Base-by-base conservation (phyloP, 2,329 filamentous ascomycete genomes). In the Penicillium sp. region DNA sequence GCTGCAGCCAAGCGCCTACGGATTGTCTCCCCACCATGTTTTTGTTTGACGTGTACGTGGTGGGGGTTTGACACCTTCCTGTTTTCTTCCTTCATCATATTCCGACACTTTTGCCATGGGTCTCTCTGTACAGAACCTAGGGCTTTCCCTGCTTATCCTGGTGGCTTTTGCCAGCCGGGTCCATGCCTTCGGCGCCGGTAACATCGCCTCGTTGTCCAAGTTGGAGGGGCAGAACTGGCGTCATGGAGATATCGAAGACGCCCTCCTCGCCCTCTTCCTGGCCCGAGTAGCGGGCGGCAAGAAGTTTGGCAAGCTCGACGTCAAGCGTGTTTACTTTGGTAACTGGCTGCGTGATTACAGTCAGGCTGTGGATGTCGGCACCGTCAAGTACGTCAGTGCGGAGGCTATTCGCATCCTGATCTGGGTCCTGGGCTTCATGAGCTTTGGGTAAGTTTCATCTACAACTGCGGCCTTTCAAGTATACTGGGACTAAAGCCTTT, bases 321-420 rank as follows among this genome's bases (percentile, higher is more conserved):
- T 96, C 59, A 90, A 92, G 60, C 86, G 92, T 57, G 90, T 95
- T 60, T 97, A 97, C 79, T 97, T 97, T 78, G 92, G 92, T 61
- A 97, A 96, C 79, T 96, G 92, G 92, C 84, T 96, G 32, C 85
- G 86, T 52, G 92, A 97, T 75, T 97, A 97, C 76, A 94, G 90
- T 49, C 92, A 97, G 75, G 92, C 92, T 57, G 90, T 96, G 66
- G 92, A 97, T 73, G 90, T 96, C 47, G 92, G 91, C 58, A 95
- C 91, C 4, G 85, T 96, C 76, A 96, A 96, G 78, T 85, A 88
- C 65, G 92, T 97, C 59, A 93, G 90, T 52, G 88, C 91, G 48
- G 91, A 96, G 75, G 92, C 92, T 55, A 96, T 97, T 68, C 88
- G 92, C 32, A 89, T 97, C 46, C 79, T 96, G 13, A 84, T 97